These are phyloP conservation scores for Aspergillus amoenus DNA, from an alignment of 2,329 filamentous ascomycete genomes.

Conservation along the genomic window DNA sequence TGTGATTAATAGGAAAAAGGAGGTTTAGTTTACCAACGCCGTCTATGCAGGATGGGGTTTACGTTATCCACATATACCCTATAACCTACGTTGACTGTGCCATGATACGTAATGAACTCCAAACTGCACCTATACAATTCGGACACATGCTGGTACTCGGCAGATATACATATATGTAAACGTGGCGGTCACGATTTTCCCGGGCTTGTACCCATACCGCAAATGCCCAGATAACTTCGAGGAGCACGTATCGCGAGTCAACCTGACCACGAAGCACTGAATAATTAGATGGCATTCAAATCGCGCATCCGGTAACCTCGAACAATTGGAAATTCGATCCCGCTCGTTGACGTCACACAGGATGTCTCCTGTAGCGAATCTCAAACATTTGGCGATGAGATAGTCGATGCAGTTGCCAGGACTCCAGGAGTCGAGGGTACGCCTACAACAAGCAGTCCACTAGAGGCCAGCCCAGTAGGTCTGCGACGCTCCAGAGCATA, in stretches of 20 bases:
- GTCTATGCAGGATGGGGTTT: too few relatives aligned
- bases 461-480: not conserved
- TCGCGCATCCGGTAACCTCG: not conserved
- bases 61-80: too few relatives aligned
- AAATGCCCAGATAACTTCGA: too few relatives aligned
- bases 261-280: not conserved
- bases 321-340: not conserved
- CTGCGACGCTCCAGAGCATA: not conserved
- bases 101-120: not conserved
- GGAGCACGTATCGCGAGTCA: not conserved
- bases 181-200: too few relatives aligned
- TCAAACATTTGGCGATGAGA: not conserved
- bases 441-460: not conserved
- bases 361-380: too few relatives aligned
- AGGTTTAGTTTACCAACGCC: too few relatives aligned
- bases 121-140: not conserved
- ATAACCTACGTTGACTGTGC: not conserved
- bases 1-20: too few relatives aligned
- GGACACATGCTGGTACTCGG: not conserved
- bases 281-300: too few relatives aligned
- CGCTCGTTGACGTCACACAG: too few relatives aligned
- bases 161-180: too few relatives aligned
- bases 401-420: not conserved
- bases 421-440: not conserved
- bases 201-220: too few relatives aligned